A percentile compares a stretch with the other conserved stretches of the same genome.
Conservation (phyloP, 345 rosid genomes). For the Nephelium lappaceum region DNA sequence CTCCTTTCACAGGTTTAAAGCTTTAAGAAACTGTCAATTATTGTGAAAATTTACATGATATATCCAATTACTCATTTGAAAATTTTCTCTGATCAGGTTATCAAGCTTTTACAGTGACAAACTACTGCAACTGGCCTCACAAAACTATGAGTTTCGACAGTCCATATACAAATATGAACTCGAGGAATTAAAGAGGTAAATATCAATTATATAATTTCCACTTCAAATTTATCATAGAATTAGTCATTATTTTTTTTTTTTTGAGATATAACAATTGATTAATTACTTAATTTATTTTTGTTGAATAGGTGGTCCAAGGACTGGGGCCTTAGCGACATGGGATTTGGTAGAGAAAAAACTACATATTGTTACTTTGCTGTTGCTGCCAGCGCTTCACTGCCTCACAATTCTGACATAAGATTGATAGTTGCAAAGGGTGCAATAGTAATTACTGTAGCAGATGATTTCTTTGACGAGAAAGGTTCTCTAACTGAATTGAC, state of each 20-base stretch:
- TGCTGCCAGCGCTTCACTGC: slow-evolving; percentile 36
- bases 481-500: slow-evolving; percentile 54
- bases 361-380: slow-evolving; percentile 60
- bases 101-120: slow-evolving; percentile 29
- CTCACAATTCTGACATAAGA: slow-evolving; percentile 38
- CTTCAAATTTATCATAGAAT: neutral
- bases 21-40: neutral
- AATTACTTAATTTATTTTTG: neutral
- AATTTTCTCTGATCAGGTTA: slow-evolving; percentile 35
- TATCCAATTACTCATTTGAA: neutral
- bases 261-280: neutral
- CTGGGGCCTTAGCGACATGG: slow-evolving; percentile 54
- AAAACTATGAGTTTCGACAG: slow-evolving; percentile 45
- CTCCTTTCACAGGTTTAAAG: slow-evolving; percentile 49
- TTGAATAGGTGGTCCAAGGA: slow-evolving; percentile 52
- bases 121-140: slow-evolving; percentile 44
- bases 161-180: slow-evolving; percentile 48
- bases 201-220: neutral
- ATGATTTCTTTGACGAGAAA: slow-evolving; percentile 62
- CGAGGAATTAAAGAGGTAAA: slow-evolving; percentile 48
- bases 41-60: neutral
- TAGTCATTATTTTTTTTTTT: neutral
- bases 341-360: slow-evolving; percentile 70
- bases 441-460: slow-evolving; percentile 57
- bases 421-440: slow-evolving; percentile 48